Base-by-base conservation (phyloP, 2,329 filamentous ascomycete genomes). In the Metarhizium guizhouense region DNA sequence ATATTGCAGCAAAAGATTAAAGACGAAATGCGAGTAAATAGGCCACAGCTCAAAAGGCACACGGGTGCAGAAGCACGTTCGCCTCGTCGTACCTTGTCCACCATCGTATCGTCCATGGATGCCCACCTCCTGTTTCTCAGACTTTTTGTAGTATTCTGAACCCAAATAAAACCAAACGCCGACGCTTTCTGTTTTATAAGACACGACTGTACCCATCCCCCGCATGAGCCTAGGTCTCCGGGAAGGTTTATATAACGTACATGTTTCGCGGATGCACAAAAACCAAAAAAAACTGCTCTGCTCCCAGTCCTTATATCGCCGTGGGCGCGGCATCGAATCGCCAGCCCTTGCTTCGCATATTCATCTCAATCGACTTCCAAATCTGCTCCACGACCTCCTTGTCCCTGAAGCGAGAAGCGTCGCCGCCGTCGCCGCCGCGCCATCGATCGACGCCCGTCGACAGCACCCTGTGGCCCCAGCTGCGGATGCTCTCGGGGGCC, bases 331-430 rank as follows among this genome's bases (percentile, higher is more conserved):
- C 82, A 64, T 91, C 87, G 67, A 81, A 85, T 55, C 80, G 83
- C 90, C 91, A 96, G 2, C 91, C 93, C 68, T 86, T 90, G 58
- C 80, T 78, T 65, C 86, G 81, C 94, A 99, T 97, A 60, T 88
- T 87, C 61, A 80, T 80, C 77, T 97, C 94, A 60, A 99, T 88
- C 4, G 83, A 78, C 66, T 87, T 88, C 94, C 94, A 99, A 59
- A 99, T 90, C 57, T 84, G 79, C 77, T 97, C 94, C 10, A 96
- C 90, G 18, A 95, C 85, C 75, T 97, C 94, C 52, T 92, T 81
- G 72, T 99, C 94, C 63, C 93, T 80, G 85, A 93, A 97, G 13
- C 80, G 76, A 57, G 79, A 80, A 20, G 74, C 71, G 59, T 83
- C 80, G 4, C 76, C 72, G 14, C 76, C 76, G 48, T 79, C 77